phyloP scores from a whole-genome alignment of 2,329 filamentous ascomycete species.

The Pezicula neosporulosa region DNA sequence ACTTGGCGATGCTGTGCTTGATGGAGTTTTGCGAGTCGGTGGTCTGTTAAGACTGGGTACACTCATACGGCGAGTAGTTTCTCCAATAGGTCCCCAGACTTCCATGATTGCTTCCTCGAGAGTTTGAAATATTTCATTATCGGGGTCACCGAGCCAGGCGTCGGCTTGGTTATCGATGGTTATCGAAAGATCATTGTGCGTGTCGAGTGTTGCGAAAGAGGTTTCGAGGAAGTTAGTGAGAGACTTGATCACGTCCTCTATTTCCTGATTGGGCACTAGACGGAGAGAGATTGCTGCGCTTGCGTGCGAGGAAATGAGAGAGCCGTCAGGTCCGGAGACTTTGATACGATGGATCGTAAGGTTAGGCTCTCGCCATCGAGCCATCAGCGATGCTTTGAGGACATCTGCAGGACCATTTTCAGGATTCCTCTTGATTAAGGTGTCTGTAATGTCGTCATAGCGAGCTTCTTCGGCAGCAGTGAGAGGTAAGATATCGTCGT shows the following conservation, averaged over 20 bases:
- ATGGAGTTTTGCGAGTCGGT: conserved; percentile 12
- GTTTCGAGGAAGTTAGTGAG: conserved; percentile 65
- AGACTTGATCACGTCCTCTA: conserved; percentile 67
- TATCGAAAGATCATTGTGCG: conserved; percentile 76
- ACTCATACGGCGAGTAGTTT: conserved; percentile 28
- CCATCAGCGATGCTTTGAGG: conserved; percentile 85
- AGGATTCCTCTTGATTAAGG: conserved; percentile 70
- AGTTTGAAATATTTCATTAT: conserved; percentile 86
- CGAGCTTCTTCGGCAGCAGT: conserved; percentile 73
- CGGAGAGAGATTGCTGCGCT: conserved; percentile 87
- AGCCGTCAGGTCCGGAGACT: conserved; percentile 86
- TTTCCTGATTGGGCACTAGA: conserved; percentile 89
- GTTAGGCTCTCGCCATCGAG: conserved; percentile 91
- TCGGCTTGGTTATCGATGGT: conserved; percentile 92
- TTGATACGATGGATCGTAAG: conserved; percentile 92
- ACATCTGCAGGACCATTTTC: conserved; percentile 54
- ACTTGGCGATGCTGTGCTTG: conserved; percentile 19
- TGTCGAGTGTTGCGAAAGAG: conserved; percentile 72
- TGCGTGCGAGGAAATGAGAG: conserved; percentile 85
- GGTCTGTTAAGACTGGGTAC: conserved; percentile 32
- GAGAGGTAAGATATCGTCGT: conserved; percentile 76
- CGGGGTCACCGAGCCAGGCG: conserved; percentile 91
- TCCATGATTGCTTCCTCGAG: conserved; percentile 81
- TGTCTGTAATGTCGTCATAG: conserved; percentile 79
- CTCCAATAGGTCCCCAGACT: conserved; percentile 67